A percentile compares a stretch with the other conserved stretches of the same genome.
Evolutionary conservation across 2,329 filamentous ascomycete genomes (phyloP).

Genomic region (Mollisiaceae sp.): DNA sequence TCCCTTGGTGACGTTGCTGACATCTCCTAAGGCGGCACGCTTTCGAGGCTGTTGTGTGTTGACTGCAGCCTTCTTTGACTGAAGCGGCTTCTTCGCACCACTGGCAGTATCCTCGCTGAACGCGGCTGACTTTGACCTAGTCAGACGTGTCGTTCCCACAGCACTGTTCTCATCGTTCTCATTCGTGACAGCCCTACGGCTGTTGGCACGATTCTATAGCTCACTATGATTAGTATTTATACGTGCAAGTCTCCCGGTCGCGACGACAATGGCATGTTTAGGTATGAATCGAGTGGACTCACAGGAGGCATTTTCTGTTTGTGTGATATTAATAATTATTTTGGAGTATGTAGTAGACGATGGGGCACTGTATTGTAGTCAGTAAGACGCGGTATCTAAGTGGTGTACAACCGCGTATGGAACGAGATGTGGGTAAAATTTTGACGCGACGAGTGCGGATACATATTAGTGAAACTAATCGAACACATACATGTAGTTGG

Average conservation of each 20-base stretch:
- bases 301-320: constrained; percentile 58
- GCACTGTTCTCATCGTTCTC: constrained; percentile 91
- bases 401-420: constrained; percentile 34
- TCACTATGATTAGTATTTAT: neutral
- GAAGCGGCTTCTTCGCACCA: constrained; percentile 63
- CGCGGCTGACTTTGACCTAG: constrained; percentile 88
- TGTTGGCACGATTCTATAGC: constrained; percentile 66
- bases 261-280: neutral
- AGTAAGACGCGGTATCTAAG: constrained; percentile 38
- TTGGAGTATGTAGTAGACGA: constrained; percentile 27
- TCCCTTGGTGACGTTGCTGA: constrained; percentile 91
- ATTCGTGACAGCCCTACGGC: constrained; percentile 79
- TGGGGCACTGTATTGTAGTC: constrained; percentile 31
- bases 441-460: constrained; percentile 33
- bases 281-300: constrained; percentile 46
- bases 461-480: neutral
- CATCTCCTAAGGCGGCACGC: constrained; percentile 87
- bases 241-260: neutral
- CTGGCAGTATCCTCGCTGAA: constrained; percentile 64
- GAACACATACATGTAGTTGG: constrained; percentile 36
- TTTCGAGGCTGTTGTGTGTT: constrained; percentile 64
- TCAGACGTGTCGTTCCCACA: constrained; percentile 76
- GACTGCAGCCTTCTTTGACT: constrained; percentile 70
- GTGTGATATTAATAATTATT: constrained; percentile 43
- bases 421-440: constrained; percentile 11